A percentile compares a stretch with the other conserved stretches of the same genome.
Conservation (phyloP, 768 basidiomycete species). For the Trametes maxima region DNA sequence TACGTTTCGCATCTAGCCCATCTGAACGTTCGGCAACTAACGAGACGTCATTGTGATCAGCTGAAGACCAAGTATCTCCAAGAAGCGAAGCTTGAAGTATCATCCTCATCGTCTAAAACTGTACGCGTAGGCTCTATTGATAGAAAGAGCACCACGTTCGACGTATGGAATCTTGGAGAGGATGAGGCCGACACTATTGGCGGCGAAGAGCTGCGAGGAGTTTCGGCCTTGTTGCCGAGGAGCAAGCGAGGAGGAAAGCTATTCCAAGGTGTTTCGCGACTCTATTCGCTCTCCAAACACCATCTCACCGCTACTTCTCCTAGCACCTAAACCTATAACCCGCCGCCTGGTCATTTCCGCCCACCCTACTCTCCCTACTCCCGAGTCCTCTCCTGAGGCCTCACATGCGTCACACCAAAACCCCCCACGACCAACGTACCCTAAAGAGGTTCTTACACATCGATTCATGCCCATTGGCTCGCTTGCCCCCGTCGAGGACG, state of each 20-base stretch:
- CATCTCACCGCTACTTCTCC: background rate
- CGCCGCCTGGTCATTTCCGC: slow-evolving; percentile 62
- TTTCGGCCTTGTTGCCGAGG: slow-evolving; percentile 68
- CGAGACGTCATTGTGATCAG: slow-evolving; percentile 36
- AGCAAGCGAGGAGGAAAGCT: slow-evolving; percentile 60
- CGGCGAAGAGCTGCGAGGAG: slow-evolving; percentile 63
- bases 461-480: slow-evolving; percentile 66
- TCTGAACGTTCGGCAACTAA: background rate
- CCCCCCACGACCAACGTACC: slow-evolving; percentile 58
- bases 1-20: slow-evolving; percentile 37
- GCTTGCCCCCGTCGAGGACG: slow-evolving; percentile 32
- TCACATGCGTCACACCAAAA: slow-evolving; percentile 41
- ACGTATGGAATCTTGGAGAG: slow-evolving; percentile 65
- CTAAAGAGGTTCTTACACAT: slow-evolving; percentile 63
- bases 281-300: background rate
- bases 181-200: slow-evolving; percentile 42
- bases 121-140: slow-evolving; percentile 51
- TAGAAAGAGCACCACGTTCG: slow-evolving; percentile 57
- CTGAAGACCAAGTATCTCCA: slow-evolving; percentile 68
- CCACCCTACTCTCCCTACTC: slow-evolving; percentile 40
- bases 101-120: slow-evolving; percentile 43
- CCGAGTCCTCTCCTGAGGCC: slow-evolving; percentile 21
- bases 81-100: slow-evolving; percentile 46
- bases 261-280: slow-evolving; percentile 49
- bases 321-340: slow-evolving; percentile 62